Evolutionary conservation across 768 basidiomycete genomes (phyloP).

Genomic region (Naganishia randhawae): DNA sequence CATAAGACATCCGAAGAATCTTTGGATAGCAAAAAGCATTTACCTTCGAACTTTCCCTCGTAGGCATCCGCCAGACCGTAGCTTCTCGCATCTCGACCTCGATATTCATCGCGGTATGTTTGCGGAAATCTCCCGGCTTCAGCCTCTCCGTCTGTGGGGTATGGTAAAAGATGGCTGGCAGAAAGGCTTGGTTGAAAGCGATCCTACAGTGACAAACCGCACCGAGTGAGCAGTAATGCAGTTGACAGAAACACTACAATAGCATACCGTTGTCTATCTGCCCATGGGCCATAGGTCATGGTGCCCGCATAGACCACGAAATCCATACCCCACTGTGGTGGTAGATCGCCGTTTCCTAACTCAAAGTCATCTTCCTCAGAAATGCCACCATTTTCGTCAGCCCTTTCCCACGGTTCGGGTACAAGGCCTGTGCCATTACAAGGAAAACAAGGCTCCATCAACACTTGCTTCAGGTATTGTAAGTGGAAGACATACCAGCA

Average conservation of each 20-base stretch:
- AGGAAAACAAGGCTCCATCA: background rate
- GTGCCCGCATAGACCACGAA: constrained; percentile 70
- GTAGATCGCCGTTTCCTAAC: constrained; percentile 77
- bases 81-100: constrained; percentile 75
- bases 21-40: background rate
- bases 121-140: constrained; percentile 68
- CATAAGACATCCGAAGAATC: background rate
- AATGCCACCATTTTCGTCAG: background rate
- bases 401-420: constrained; percentile 8
- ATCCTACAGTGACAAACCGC: constrained; percentile 53
- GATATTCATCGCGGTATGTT: constrained; percentile 75
- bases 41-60: constrained; percentile 85
- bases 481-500: constrained; percentile 58
- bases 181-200: constrained; percentile 74
- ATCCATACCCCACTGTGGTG: constrained; percentile 93
- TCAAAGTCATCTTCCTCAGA: constrained; percentile 52
- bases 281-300: constrained; percentile 90
- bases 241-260: background rate
- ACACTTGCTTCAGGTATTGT: background rate
- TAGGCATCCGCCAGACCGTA: constrained; percentile 77
- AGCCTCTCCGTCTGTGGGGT: constrained; percentile 59
- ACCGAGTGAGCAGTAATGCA: background rate
- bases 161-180: constrained; percentile 73
- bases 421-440: constrained; percentile 7
- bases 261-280: constrained; percentile 79